Evolutionary conservation across 768 basidiomycete species (phyloP), one percentile per base, ranked within the genome.

Genomic region (Agaricus bisporus): DNA sequence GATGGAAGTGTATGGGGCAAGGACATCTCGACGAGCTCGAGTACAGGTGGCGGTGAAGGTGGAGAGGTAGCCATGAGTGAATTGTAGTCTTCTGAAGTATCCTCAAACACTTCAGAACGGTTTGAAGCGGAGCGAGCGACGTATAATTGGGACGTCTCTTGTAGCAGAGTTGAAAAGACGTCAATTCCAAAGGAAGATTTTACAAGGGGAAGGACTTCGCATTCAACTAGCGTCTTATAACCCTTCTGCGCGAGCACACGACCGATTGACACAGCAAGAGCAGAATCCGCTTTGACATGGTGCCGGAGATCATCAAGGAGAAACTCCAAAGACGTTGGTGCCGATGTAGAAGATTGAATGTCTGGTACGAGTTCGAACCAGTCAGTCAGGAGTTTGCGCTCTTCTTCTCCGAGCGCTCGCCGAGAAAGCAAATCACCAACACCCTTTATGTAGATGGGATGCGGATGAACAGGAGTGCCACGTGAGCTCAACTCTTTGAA

Each of bases 201-300:
- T 20, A 68, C 52, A 10, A 65, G 25, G 9, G 71, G 69, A 9
- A 66, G 32, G 48, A 71, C 54, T 20, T 61, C 55, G 5, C 60
- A 44, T 37, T 59, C 35, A 9, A 68, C 61, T 6, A 68, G 35
- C 14, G 39, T 5, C 5, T 37, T 52, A 52, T 75, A 76, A 0
- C 83, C 83, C 58, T 79, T 82, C 15, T 68, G 64, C 3, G 75
- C 74, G n/a, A 71, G 67, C 4, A 72, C 63, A 41, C 72, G 50
- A 17, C 73, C 78, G 46, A 81, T 77, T 12, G 63, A 68, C 51
- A 71, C 60, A 14, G 79, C 55, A 22, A 79, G 66, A 1, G 62
- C 48, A 22, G 79, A 60, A 9, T 72, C 61, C 10, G 61, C 12
- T n/a, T 36, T 42, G 6, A 32, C 12, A 26, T 54, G 53, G 11